These are phyloP conservation scores for Pseudocercospora crystallina DNA, from an alignment of 2,329 filamentous ascomycete genomes.

Conservation along the genomic window DNA sequence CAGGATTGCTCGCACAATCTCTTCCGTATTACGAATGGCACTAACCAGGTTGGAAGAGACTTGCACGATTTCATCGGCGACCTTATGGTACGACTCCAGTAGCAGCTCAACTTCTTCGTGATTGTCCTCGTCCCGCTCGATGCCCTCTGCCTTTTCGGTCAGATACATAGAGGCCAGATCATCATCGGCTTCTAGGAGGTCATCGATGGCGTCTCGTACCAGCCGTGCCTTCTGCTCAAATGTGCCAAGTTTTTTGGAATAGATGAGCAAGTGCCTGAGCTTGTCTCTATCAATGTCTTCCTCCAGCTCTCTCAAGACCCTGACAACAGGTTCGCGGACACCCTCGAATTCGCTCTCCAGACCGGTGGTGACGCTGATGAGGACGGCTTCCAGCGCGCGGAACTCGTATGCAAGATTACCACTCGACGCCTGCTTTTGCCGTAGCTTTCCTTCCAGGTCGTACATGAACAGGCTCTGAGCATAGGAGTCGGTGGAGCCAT, in stretches of 20 bases:
- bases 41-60: constrained; percentile 89
- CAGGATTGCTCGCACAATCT: constrained; percentile 95
- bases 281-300: constrained; percentile 97
- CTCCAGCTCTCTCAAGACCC: constrained; percentile 84
- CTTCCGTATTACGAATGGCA: constrained; percentile 95
- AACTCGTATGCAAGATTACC: constrained; percentile 88
- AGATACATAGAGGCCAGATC: constrained; percentile 94
- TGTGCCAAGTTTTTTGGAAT: constrained; percentile 92
- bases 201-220: constrained; percentile 91
- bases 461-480: constrained; percentile 98
- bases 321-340: constrained; percentile 86
- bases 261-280: constrained; percentile 82
- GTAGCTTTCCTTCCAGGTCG: constrained; percentile 87
- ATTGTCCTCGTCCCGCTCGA: constrained; percentile 73
- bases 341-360: constrained; percentile 93
- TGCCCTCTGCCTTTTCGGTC: constrained; percentile 78
- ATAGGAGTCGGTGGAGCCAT: constrained; percentile 90
- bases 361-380: constrained; percentile 89
- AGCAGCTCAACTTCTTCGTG: constrained; percentile 97
- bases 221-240: constrained; percentile 97
- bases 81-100: constrained; percentile 94
- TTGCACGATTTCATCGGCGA: constrained; percentile 97
- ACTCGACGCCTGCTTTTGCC: constrained; percentile 66
- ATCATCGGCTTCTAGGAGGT: constrained; percentile 92
- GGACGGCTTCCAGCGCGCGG: constrained; percentile 87